Base-by-base conservation (phyloP, 1,284 basidiomycete genomes). In the Trichosporon inkin region DNA sequence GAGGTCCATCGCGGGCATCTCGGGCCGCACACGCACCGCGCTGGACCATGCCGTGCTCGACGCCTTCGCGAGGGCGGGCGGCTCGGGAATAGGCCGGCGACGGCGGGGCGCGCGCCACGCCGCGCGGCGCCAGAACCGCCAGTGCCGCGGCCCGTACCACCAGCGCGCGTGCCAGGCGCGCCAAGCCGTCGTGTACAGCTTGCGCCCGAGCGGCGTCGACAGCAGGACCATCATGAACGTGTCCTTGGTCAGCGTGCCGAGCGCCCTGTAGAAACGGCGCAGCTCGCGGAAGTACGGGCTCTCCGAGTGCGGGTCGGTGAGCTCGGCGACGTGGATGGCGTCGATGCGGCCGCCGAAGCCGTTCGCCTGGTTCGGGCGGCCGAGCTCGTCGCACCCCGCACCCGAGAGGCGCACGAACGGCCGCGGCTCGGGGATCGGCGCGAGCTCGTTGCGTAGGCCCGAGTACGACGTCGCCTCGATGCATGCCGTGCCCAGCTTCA, bases 111-210 rank as follows among this genome's bases (percentile, higher is more conserved):
- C 68, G 8, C 54, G 37, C 75, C 75, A 77, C 1, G 71, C 74
- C 2, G 62, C 68, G 20, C 69, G 44, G 11, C 70, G 56, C 75
- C 74, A 76, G 38, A 76, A 53, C 10, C 66, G 60, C 73, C 73
- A 76, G 10, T 65, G 59, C n/a, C 75, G 57, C 2, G 75, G 74
- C 1, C 76, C 76, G 57, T 74, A 78, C 74, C 73, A 76, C 74
- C 76, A 76, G 36, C 73, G 58, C 2, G 55, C 53, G 32, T 61
- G 47, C 19, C 52, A 62, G 32, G 53, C 28, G 10, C 59, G 19
- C 60, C 60, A 60, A 0, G 28, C 20, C 16, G 22, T 20, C 40
- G 57, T 10, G 53, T 63, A 62, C 0, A 55, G 17, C 44, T 62
- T 65, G 36, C 68, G 58, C 0, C 71, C 74, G 11, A 70, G 40